These are phyloP conservation scores for Verticillium dahliae DNA, from an alignment of 2,329 filamentous ascomycete species.

Conservation along the genomic window DNA sequence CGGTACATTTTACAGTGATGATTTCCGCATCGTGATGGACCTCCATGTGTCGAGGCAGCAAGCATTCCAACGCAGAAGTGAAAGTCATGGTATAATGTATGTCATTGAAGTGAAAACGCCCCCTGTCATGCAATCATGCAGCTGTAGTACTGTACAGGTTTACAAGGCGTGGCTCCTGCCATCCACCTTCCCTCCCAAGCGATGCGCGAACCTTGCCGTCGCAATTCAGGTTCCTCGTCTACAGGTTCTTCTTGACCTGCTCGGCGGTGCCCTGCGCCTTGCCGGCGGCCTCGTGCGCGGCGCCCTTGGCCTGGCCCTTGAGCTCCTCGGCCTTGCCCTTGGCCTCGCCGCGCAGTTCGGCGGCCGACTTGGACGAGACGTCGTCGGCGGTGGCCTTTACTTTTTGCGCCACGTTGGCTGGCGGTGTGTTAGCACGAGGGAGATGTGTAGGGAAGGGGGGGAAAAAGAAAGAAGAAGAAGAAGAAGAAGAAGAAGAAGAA, in stretches of 20 bases:
- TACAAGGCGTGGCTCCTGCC: not conserved
- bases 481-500: not conserved
- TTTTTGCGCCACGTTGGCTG: conserved; percentile 36
- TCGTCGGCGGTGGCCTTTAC: conserved; percentile 38
- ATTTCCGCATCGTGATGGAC: not conserved
- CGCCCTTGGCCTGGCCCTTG: conserved; percentile 24
- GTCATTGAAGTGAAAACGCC: not conserved
- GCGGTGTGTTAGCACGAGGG: not conserved
- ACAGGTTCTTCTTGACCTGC: conserved; percentile 24
- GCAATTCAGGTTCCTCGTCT: not conserved
- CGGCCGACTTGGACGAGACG: conserved; percentile 25
- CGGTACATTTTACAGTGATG: conserved; percentile 28
- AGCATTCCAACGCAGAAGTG: too few species aligned
- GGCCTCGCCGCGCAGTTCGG: conserved; percentile 28
- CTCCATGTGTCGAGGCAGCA: too few species aligned
- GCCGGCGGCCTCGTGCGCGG: conserved; percentile 27
- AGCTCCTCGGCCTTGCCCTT: conserved; percentile 33
- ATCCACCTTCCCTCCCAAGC: not conserved
- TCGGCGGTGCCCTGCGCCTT: conserved; percentile 37
- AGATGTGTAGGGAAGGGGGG: conserved; percentile 3
- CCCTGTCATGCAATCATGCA: conserved; percentile 7
- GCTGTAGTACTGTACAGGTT: conserved; percentile 5
- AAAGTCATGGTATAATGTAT: not conserved
- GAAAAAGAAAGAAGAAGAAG: too few species aligned
- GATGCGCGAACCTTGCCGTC: not conserved